Base-by-base conservation (phyloP, 2,329 filamentous ascomycete species). In the Ophiocordyceps camponoti-leonardi region DNA sequence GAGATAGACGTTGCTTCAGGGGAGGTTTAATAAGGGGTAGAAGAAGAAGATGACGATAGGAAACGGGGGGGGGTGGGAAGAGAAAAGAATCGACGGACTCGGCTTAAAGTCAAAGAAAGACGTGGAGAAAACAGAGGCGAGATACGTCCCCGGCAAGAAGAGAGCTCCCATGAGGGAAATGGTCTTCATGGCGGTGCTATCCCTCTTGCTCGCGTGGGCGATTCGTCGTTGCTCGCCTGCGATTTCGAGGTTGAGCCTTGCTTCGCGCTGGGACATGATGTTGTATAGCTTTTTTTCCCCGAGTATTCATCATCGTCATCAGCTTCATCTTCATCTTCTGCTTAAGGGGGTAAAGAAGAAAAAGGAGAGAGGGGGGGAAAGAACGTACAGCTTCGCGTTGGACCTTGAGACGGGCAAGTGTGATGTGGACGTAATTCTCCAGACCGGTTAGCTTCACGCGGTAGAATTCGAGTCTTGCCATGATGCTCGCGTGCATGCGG, bases 91-190 rank as follows among this genome's bases (percentile, higher is more conserved):
- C n/a, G n/a, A n/a, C n/a, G n/a, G n/a, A 64, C 60, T 50, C 69
- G 69, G 51, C n/a, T 39, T 39, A 11, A 79, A 80, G 59, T 80
- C 70, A 62, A 81, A 81, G 56, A 81, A 81, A 0, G 74, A 75
- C 75, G 79, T 81, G 63, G 70, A 73, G 52, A 81, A 81, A 22
- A 81, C 64, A 0, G 77, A 80, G 10, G 77, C 70, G 18, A 81
- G 66, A 50, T 72, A 78, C 1, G 75, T 79, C 2, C 75, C 76
- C 0, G 77, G 77, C 6, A 81, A 62, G 52, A 81, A 81, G 39
- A 81, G 63, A 39, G 75, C 75, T 26, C 77, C 77, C 46, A 81
- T 69, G 1, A 81, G 66, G 0, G 76, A 79, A 37, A 81, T 65
- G 1, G 75, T 77, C 63, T 80, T 81, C 75, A 79, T 79, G 47